phyloP scores from a whole-genome alignment of 1,284 basidiomycete species.

The Volvariella surrecta region DNA sequence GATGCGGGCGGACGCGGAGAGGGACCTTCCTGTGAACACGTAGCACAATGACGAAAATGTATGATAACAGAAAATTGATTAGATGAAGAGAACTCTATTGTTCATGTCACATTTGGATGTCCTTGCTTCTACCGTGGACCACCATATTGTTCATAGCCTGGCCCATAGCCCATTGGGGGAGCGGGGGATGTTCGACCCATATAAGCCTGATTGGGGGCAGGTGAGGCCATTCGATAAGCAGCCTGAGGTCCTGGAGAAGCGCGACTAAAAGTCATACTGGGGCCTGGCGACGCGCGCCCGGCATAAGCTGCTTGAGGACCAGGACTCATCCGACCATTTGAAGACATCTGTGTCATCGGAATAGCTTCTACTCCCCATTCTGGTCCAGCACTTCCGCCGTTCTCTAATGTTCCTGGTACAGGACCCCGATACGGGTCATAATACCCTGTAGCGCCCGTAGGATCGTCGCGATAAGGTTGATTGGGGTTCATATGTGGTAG shows the following conservation, averaged over 20 bases:
- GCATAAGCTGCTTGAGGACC: slow-evolving; percentile 25
- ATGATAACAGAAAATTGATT: too few species aligned
- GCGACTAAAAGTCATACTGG: slow-evolving; percentile 11
- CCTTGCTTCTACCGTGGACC: neutral
- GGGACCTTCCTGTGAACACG: too few species aligned
- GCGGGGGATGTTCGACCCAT: slow-evolving; percentile 8
- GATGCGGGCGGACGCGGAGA: too few species aligned
- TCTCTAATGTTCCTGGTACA: slow-evolving; percentile 53
- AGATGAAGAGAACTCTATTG: too few species aligned
- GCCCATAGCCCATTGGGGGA: slow-evolving; percentile 8
- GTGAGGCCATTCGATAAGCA: slow-evolving; percentile 18
- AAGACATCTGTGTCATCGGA: slow-evolving; percentile 67
- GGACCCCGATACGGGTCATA: slow-evolving; percentile 77
- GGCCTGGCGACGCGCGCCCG: slow-evolving; percentile 18
- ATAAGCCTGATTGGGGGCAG: slow-evolving; percentile 20
- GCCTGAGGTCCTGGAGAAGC: slow-evolving; percentile 5
- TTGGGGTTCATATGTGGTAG: slow-evolving; percentile 74
- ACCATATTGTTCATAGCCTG: slow-evolving; percentile 5
- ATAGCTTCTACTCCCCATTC: slow-evolving; percentile 49
- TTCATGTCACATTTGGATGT: too few species aligned
- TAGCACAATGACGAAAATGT: too few species aligned
- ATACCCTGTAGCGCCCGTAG: slow-evolving; percentile 35
- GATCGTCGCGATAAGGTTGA: slow-evolving; percentile 68
- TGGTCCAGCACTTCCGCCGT: slow-evolving; percentile 21
- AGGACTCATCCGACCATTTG: slow-evolving; percentile 31